Evolutionary conservation across 2,329 filamentous ascomycete species (phyloP), one percentile per base, ranked within the genome.

Genomic region (Penicillium sp.): DNA sequence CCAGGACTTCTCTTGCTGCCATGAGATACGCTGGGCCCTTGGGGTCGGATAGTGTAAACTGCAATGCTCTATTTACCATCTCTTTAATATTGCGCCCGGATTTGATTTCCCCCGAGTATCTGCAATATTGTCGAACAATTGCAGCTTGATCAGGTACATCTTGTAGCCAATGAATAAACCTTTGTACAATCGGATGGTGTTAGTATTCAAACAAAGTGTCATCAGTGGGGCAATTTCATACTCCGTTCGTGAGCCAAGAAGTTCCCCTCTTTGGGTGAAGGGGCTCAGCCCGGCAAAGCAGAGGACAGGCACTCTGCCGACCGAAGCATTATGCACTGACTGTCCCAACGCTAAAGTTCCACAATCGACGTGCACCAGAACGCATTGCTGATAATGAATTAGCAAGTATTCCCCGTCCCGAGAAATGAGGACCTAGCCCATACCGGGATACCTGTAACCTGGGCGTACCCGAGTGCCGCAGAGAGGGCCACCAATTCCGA

Each of bases 401-500:
- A 56, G 49, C 18, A 10, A 5, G 16, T n/a, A n/a, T n/a, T n/a
- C n/a, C n/a, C n/a, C n/a, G n/a, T 6, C 6, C 3, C 14, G 28
- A 6, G 6, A 14, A 16, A 11, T 33, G 14, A 33, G 13, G n/a
- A 29, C 33, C 7, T 13, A 23, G 16, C 26, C 28, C 51, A 21
- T 57, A 63, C 88, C 2, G 88, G 87, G 58, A 87, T 81, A 49
- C 83, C 83, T 13, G 86, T 90, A 42, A 89, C 71, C 26, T 87
- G 81, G 19, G 89, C 88, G 67, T 88, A 91, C 49, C 89, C 89
- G 69, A 92, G 87, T 14, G 89, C 89, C 84, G 90, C 89, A 51
- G 88, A 91, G 66, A 92, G 81, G 11, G 89, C 89, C 7, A 91
- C 89, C 86, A 91, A 90, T 83, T 91, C 89, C 51, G 89, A 89